Base-by-base conservation (phyloP, 225 moss, liverwort and hornwort species). In the Physcomitrellopsis africana region DNA sequence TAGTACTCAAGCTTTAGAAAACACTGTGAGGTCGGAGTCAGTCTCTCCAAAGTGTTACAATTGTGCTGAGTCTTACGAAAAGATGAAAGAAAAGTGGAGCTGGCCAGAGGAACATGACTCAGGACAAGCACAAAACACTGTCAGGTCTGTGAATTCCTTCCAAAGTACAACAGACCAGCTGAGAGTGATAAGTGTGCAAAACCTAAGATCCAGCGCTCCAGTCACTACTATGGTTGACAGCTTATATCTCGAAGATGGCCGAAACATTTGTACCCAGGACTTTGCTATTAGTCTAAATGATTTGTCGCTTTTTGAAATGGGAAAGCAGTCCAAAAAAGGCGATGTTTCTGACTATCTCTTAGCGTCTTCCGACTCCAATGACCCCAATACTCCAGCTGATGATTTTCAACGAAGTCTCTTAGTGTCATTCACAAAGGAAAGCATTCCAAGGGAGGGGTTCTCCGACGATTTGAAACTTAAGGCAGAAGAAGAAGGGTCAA, bases 281-380 rank as follows among this genome's bases (percentile, higher is more conserved):
- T 23, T 70, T 17, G 51, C 41, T 77, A 62, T 43, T 19, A 69
- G 73, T 64, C 29, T 11, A 69, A 57, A 74, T 59, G 17, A 45
- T 63, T 74, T 29, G 18, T 29, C 69, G 13, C 17, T 65, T 68
- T 75, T 24, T 57, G 73, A 65, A 63, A 41, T 15, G 56, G 58
- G 52, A 63, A 67, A 77, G 18, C 54, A 16, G 44, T 73, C 56
- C 19, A 19, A 46, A 63, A 18, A 71, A 13, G 78, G 45, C 58
- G 70, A 70, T 29, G 64, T 77, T 69, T 73, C 73, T 43, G 69
- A 73, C 69, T 69, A 65, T 69, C 64, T 64, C 23, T 77, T 69
- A 58, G 74, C 69, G 43, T 69, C 69, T 54, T 8, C 65, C 19
- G 82, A 64, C 26, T 65, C 69, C 14, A 64, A 49, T 63, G 70